These are phyloP conservation scores for Cucurbita pepo DNA, from an alignment of 306 rosid genomes.

Conservation along the genomic window DNA sequence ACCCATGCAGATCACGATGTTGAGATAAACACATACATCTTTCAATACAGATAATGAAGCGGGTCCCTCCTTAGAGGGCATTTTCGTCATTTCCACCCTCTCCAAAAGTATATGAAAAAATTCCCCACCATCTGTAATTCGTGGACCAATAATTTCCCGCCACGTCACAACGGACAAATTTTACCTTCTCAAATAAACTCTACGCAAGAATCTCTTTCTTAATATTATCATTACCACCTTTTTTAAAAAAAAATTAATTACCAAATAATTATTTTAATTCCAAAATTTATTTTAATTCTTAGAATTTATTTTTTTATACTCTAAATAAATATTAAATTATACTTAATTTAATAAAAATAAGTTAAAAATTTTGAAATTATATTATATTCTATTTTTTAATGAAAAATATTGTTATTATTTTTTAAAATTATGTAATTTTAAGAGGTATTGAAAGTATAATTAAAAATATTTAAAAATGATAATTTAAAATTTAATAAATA, in stretches of 20 bases:
- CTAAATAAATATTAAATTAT: too few species aligned
- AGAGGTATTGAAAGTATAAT: too few species aligned
- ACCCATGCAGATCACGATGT: constrained; percentile 1
- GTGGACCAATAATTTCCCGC: not conserved
- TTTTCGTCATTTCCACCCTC: not conserved
- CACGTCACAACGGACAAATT: not conserved
- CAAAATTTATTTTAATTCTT: too few species aligned
- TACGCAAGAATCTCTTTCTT: not conserved
- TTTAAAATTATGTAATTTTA: too few species aligned
- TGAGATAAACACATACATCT: not conserved
- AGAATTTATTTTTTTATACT: too few species aligned
- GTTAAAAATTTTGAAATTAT: too few species aligned
- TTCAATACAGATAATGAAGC: not conserved
- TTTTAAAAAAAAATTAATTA: not conserved
- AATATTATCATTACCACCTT: not conserved
- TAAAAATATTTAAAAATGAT: too few species aligned
- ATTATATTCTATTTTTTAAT: too few species aligned
- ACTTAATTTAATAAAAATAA: too few species aligned
- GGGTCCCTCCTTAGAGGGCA: not conserved
- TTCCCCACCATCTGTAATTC: not conserved
- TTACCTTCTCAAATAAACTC: not conserved
- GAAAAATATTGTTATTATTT: too few species aligned
- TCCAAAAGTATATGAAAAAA: not conserved
- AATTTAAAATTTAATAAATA: not conserved
- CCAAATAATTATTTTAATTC: not conserved